Conservation (phyloP, 176 grass and related monocot species). For the Eleusine indica region DNA sequence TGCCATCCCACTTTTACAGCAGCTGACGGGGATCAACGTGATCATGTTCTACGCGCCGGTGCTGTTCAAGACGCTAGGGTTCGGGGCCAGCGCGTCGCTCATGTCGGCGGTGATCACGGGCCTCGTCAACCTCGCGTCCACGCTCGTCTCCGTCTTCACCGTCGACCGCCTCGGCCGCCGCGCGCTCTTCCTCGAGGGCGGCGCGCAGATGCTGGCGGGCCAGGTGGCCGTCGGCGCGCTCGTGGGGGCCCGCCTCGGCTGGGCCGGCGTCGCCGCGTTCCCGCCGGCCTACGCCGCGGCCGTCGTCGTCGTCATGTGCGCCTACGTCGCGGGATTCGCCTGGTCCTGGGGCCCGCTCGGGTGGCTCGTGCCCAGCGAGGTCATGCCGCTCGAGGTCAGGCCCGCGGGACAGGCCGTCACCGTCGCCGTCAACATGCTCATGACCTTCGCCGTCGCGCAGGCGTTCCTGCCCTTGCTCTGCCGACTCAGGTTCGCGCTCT, state of each 20-base stretch:
- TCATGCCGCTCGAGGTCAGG: constrained; percentile 75
- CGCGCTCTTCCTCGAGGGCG: constrained; percentile 24
- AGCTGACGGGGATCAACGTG: constrained; percentile 78
- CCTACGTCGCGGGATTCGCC: constrained; percentile 69
- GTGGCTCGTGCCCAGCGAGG: constrained; percentile 76
- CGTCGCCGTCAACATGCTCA: constrained; percentile 73
- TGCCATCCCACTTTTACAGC: constrained; percentile 46
- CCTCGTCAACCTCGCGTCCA: constrained; percentile 17
- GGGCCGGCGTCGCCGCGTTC: constrained; percentile 3
- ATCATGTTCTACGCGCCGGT: constrained; percentile 99
- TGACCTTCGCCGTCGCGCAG: constrained; percentile 68
- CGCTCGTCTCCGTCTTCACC: constrained; percentile 4
- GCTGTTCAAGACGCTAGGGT: constrained; percentile 89
- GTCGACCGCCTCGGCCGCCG: constrained; percentile 14
- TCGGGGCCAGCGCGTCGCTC: constrained; percentile 45
- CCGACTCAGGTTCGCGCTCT: constrained; percentile 64
- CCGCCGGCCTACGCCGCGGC: background rate
- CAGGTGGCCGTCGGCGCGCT: constrained; percentile 4
- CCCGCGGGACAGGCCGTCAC: constrained; percentile 75
- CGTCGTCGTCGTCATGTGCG: constrained; percentile 31
- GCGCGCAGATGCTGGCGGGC: constrained; percentile 12
- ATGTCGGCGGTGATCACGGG: constrained; percentile 38
- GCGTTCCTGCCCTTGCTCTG: constrained; percentile 62
- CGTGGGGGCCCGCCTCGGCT: constrained; percentile 6
- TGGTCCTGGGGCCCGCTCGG: constrained; percentile 82